A percentile compares a stretch with the other conserved stretches of the same genome.
These are phyloP conservation scores for Saturnispora quitensis DNA, from an alignment of 805 yeast species.

Conservation along the genomic window DNA sequence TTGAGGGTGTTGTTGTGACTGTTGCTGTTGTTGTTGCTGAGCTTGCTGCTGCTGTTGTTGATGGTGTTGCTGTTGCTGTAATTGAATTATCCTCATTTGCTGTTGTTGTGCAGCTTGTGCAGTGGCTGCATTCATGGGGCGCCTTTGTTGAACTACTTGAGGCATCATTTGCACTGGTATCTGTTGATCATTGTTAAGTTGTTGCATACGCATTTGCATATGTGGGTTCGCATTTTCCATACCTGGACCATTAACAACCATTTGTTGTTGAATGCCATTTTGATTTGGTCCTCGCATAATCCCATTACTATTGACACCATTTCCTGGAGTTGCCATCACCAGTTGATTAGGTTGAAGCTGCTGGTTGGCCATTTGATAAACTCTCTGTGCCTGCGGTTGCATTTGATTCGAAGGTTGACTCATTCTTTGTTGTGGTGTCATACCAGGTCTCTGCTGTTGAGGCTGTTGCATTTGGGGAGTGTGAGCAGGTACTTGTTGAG, in stretches of 20 bases:
- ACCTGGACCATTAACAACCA: neutral
- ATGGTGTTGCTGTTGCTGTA: slow-evolving; percentile 4
- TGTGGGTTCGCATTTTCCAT: slow-evolving; percentile 9
- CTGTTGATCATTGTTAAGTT: slow-evolving; percentile 2
- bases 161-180: slow-evolving; percentile 3
- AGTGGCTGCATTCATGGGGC: slow-evolving; percentile 1
- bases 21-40: slow-evolving; percentile 3
- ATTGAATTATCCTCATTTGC: slow-evolving; percentile 2
- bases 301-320: neutral
- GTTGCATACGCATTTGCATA: slow-evolving; percentile 9
- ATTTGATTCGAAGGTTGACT: slow-evolving; percentile 3
- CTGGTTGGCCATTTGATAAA: neutral
- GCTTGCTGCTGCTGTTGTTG: neutral
- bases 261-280: slow-evolving; percentile 4
- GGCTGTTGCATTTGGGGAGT: slow-evolving; percentile 16
- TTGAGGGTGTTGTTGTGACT: slow-evolving; percentile 1
- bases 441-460: slow-evolving; percentile 4
- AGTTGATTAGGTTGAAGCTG: slow-evolving; percentile 5
- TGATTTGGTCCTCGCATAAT: slow-evolving; percentile 2
- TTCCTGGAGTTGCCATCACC: slow-evolving; percentile 1
- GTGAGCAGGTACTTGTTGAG: slow-evolving; percentile 3
- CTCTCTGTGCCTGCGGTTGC: slow-evolving; percentile 2
- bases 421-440: slow-evolving; percentile 9
- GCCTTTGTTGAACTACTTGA: slow-evolving; percentile 3
- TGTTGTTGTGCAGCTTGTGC: slow-evolving; percentile 7